These are phyloP conservation scores for Cardamine resedifolia DNA, from an alignment of 345 rosid species.

Conservation along the genomic window DNA sequence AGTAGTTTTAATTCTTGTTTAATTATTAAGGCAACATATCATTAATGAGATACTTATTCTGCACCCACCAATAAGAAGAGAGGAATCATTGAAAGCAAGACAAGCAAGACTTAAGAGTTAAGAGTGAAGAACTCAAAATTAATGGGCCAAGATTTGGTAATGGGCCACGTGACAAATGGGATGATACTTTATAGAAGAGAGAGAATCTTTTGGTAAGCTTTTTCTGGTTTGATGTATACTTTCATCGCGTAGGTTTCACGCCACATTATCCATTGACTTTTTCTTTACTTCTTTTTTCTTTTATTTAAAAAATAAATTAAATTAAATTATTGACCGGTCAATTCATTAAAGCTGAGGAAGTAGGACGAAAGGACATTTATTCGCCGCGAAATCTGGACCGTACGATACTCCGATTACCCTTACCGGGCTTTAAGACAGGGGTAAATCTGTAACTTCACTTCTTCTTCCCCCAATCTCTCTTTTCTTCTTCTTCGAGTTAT, in stretches of 20 bases:
- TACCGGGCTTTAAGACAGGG: constrained; percentile 2
- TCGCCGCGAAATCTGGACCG: constrained; percentile 39
- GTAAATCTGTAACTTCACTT: background rate
- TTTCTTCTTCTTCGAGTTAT: constrained; percentile 24
- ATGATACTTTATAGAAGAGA: constrained; percentile 19
- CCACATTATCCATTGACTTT: constrained; percentile 37
- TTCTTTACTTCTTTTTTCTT: background rate
- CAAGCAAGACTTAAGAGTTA: background rate
- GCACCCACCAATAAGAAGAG: background rate
- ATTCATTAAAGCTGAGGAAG: constrained; percentile 17
- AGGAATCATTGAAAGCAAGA: background rate
- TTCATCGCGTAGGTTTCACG: constrained; percentile 43
- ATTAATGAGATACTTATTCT: background rate
- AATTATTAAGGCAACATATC: background rate
- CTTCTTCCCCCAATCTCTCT: background rate
- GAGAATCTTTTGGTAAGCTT: constrained; percentile 33
- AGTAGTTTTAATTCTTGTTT: background rate
- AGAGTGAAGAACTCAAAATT: background rate
- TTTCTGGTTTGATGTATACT: too few species aligned
- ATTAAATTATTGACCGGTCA: constrained; percentile 25
- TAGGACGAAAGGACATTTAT: constrained; percentile 38
- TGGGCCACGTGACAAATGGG: constrained; percentile 38
- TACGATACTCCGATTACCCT: constrained; percentile 30
- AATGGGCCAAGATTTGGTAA: constrained; percentile 18
- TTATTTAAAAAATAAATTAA: background rate